A percentile compares a stretch with the other conserved stretches of the same genome.
Evolutionary conservation across 1,284 basidiomycete genomes (phyloP).

Genomic region (Papiliotrema fonsecae): DNA sequence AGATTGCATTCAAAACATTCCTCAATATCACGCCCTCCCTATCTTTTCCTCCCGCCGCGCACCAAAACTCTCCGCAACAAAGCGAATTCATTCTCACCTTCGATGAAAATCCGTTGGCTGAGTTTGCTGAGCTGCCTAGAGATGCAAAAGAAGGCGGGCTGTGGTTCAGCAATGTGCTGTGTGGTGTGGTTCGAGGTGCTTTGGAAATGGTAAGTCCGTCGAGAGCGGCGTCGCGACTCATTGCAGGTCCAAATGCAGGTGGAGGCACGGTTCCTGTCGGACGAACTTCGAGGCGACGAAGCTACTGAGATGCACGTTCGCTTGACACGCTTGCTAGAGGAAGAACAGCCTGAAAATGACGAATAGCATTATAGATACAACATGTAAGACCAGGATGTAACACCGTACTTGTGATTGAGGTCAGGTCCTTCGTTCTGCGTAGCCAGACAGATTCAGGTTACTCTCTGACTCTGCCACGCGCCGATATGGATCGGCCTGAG

Average conservation of each 20-base stretch:
- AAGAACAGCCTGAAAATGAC: constrained; percentile 60
- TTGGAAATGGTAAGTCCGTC: constrained; percentile 81
- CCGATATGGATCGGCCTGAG: background rate
- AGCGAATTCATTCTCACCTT: constrained; percentile 74
- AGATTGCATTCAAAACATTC: constrained; percentile 99
- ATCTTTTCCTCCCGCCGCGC: constrained; percentile 59
- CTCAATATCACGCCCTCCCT: constrained; percentile 86
- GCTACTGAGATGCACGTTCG: constrained; percentile 88
- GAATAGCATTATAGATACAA: constrained; percentile 26
- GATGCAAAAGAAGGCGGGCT: constrained; percentile 83
- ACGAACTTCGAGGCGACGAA: constrained; percentile 88
- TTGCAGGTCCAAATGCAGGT: constrained; percentile 92
- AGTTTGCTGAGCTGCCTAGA: constrained; percentile 94
- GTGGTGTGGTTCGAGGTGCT: constrained; percentile 87
- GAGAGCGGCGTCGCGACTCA: too few species aligned
- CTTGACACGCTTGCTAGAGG: constrained; percentile 86
- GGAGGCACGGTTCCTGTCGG: constrained; percentile 81
- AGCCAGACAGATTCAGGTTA: too few species aligned
- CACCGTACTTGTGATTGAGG: constrained; percentile 1
- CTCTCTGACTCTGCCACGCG: too few species aligned
- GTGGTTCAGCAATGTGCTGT: constrained; percentile 95
- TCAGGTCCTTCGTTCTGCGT: too few species aligned
- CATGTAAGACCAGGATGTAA: background rate
- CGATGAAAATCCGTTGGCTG: constrained; percentile 93
- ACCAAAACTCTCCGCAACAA: constrained; percentile 28